Evolutionary conservation across 192 early-diverging fungal species (phyloP).

Genomic region (Rhizoclosmatium sp.): DNA sequence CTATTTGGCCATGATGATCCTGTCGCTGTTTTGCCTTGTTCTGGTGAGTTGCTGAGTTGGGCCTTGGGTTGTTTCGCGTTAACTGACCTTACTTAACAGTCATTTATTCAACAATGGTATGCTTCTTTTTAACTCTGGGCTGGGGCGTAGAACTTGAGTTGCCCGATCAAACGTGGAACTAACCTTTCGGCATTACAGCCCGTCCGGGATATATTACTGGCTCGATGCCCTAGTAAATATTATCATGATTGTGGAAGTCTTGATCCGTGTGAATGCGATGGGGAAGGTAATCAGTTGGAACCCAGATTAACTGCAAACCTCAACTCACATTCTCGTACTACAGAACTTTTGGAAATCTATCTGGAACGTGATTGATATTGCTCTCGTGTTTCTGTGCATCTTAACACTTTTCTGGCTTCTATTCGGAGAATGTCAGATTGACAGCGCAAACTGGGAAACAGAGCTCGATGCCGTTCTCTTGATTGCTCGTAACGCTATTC

Average conservation of each 20-base stretch:
- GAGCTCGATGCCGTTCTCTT: conserved; percentile 37
- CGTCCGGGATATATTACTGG: conserved; percentile 33
- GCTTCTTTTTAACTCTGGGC: neutral
- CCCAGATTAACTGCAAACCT: neutral
- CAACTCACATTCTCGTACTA: neutral
- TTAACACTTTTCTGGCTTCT: conserved; percentile 36
- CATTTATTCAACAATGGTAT: conserved; percentile 37
- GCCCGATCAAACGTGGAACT: neutral
- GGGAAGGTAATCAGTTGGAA: conserved; percentile 9
- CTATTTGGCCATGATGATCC: conserved; percentile 57
- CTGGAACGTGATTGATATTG: conserved; percentile 41
- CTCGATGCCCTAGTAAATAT: conserved; percentile 37
- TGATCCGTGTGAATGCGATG: conserved; percentile 39
- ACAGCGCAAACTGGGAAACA: conserved; percentile 29
- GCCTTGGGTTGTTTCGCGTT: neutral
- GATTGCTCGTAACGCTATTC: conserved; percentile 37
- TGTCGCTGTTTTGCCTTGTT: conserved; percentile 58
- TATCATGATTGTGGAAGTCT: conserved; percentile 41
- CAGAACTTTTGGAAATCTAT: conserved; percentile 38
- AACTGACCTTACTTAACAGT: neutral
- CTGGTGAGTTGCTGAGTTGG: conserved; percentile 26
- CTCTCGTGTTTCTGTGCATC: conserved; percentile 38
- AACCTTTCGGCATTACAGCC: conserved; percentile 10
- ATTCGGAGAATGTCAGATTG: conserved; percentile 35
- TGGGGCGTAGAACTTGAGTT: neutral